These are phyloP conservation scores for Sporothrix phasma DNA, from an alignment of 2,329 filamentous ascomycete species.

Conservation along the genomic window DNA sequence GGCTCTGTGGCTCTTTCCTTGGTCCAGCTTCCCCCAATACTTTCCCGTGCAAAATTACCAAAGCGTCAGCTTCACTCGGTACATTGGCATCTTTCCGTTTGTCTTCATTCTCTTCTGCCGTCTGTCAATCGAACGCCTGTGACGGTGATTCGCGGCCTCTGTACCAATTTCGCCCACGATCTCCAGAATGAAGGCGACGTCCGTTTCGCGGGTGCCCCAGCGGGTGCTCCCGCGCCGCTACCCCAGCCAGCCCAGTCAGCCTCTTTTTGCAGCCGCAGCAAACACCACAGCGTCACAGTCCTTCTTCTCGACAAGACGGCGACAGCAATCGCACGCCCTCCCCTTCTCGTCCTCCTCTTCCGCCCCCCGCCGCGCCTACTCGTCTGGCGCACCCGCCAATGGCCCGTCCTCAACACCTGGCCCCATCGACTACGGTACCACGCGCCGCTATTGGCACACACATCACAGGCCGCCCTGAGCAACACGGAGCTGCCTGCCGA, in stretches of 20 bases:
- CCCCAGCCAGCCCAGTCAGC: neutral
- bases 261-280: neutral
- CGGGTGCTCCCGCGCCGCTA: conserved; percentile 1
- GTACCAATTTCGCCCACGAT: neutral
- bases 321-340: neutral
- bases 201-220: neutral
- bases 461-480: conserved; percentile 57
- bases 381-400: conserved; percentile 44
- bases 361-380: conserved; percentile 30
- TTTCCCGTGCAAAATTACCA: neutral
- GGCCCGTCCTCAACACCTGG: conserved; percentile 68
- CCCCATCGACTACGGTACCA: conserved; percentile 80
- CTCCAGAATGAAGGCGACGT: neutral
- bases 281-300: neutral
- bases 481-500: conserved; percentile 61
- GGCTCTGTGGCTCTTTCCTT: neutral
- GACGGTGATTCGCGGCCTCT: too few species aligned
- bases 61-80: neutral
- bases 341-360: neutral
- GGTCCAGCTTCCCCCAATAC: neutral
- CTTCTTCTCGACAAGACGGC: neutral
- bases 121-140: neutral
- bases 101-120: neutral
- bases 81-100: too few species aligned
- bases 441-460: conserved; percentile 69